Conservation (phyloP, 2,329 filamentous ascomycete genomes). For the Clarireedia paspali region DNA sequence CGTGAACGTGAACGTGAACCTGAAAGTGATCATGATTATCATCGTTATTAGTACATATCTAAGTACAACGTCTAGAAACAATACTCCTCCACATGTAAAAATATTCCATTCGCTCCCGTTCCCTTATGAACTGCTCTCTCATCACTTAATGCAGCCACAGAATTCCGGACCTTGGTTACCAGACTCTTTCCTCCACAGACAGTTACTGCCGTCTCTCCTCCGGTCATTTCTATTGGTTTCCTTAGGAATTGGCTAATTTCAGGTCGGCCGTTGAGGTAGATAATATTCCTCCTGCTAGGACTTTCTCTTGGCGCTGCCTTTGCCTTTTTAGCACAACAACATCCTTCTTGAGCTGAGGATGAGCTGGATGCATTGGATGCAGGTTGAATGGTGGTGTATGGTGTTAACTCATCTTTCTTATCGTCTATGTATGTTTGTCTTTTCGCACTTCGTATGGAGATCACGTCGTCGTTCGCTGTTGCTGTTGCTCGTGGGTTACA, state of each 20-base stretch:
- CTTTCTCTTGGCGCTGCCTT: not conserved
- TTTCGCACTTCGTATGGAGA: slow-evolving; percentile 1
- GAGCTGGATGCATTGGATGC: not conserved
- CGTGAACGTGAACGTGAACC: too few species aligned
- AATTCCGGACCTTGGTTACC: slow-evolving; percentile 46
- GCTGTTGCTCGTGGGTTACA: slow-evolving; percentile 3
- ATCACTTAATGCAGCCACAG: slow-evolving; percentile 48
- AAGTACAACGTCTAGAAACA: slow-evolving; percentile 33
- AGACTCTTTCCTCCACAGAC: slow-evolving; percentile 52
- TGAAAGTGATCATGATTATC: too few species aligned
- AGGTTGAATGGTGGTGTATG: not conserved
- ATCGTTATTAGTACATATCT: too few species aligned
- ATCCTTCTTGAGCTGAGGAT: not conserved
- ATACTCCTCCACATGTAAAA: slow-evolving; percentile 54
- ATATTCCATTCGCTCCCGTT: slow-evolving; percentile 55
- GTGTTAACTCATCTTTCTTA: not conserved
- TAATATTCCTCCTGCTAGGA: slow-evolving; percentile 27
- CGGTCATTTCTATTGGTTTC: slow-evolving; percentile 46
- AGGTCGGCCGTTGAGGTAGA: slow-evolving; percentile 32
- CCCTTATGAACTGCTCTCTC: slow-evolving; percentile 58
- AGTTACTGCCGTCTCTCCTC: slow-evolving; percentile 53
- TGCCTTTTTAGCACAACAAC: slow-evolving; percentile 4
- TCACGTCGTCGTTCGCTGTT: not conserved
- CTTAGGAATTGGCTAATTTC: slow-evolving; percentile 46
- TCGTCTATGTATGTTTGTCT: slow-evolving; percentile 3